Conservation (phyloP, 257 asterid genomes). For the Leptodermis oblonga region DNA sequence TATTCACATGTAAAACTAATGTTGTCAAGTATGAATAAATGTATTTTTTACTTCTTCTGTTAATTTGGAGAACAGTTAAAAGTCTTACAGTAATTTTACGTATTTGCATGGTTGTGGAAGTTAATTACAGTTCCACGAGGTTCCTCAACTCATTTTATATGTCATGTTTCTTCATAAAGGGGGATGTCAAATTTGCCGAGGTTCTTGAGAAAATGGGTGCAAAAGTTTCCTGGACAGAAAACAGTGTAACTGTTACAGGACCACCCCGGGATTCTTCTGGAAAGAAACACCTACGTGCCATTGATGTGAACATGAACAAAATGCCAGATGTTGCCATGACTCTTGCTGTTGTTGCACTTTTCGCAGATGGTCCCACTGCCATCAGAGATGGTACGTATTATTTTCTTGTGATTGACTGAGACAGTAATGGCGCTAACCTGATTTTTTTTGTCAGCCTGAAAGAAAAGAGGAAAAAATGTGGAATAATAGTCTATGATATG, state of each 20-base stretch:
- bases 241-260: constrained; percentile 92
- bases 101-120: constrained; percentile 6
- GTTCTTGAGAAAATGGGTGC: constrained; percentile 98
- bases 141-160: constrained; percentile 12
- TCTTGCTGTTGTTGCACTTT: constrained; percentile 94
- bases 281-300: constrained; percentile 61
- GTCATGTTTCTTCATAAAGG: constrained; percentile 39
- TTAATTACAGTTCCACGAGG: background rate
- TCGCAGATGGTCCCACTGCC: constrained; percentile 91
- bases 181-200: constrained; percentile 95
- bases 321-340: constrained; percentile 99
- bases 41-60: background rate
- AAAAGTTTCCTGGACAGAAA: constrained; percentile 90
- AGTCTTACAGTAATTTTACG: background rate
- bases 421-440: no score
- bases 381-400: constrained; percentile 74
- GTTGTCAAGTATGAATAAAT: background rate
- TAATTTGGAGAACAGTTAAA: background rate
- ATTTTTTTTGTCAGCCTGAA: background rate
- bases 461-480: no score
- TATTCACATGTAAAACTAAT: background rate
- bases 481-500: background rate
- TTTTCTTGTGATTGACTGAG: constrained; percentile 4
- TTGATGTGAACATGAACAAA: constrained; percentile 95
- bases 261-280: constrained; percentile 61